A percentile compares a stretch with the other conserved stretches of the same genome.
phyloP scores from a whole-genome alignment of 805 yeast genomes.

The Schwanniomyces vanrijiae region DNA sequence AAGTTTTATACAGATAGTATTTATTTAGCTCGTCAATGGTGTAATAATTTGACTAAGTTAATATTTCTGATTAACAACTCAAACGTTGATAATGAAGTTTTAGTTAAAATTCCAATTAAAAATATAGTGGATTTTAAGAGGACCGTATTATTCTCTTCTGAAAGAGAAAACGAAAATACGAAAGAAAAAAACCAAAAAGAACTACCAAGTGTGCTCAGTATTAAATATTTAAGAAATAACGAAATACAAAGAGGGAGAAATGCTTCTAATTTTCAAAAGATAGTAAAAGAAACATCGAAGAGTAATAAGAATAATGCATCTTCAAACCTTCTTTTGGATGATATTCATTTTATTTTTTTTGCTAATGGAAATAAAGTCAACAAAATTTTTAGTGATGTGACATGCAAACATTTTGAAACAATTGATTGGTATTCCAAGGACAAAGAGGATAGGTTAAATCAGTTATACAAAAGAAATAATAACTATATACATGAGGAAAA shows the following conservation, averaged over 20 bases:
- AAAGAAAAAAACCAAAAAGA: constrained; percentile 6
- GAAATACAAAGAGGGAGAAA: not conserved
- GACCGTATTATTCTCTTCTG: constrained; percentile 21
- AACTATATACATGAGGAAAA: not conserved
- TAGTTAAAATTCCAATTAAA: constrained; percentile 71
- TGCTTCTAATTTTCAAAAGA: not conserved
- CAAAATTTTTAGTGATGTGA: constrained; percentile 34
- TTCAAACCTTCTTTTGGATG: constrained; percentile 56
- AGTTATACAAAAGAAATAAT: constrained; percentile 1
- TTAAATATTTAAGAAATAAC: constrained; percentile 49
- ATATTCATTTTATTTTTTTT: constrained; percentile 69
- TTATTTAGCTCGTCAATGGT: constrained; percentile 80
- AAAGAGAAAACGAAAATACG: constrained; percentile 5
- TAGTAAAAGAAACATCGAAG: not conserved
- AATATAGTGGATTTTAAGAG: constrained; percentile 64
- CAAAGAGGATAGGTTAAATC: not conserved
- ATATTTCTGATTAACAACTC: constrained; percentile 64
- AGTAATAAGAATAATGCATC: not conserved
- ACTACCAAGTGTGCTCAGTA: constrained; percentile 39
- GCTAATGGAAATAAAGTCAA: constrained; percentile 45
- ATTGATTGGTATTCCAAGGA: not conserved
- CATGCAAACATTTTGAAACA: constrained; percentile 8
- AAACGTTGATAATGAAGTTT: constrained; percentile 69
- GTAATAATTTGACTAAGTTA: constrained; percentile 66
- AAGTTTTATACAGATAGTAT: constrained; percentile 72